A percentile compares a stretch with the other conserved stretches of the same genome.
phyloP scores from a whole-genome alignment of 2,329 filamentous ascomycete genomes.

The Ceratocystiopsis sp. region DNA sequence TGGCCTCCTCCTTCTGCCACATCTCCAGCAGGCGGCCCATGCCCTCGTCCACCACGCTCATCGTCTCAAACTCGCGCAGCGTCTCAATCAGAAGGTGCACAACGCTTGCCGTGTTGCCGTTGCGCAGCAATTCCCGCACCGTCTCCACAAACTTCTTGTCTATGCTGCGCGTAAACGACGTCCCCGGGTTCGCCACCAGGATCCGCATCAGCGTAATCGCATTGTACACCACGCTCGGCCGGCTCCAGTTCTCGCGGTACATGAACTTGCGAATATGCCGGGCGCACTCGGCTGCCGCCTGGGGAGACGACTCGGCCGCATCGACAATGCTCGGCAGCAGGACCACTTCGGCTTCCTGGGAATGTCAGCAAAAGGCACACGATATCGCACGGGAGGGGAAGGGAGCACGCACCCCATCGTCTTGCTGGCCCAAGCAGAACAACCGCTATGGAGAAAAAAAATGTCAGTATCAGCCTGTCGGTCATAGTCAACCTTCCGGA shows the following conservation, averaged over 20 bases:
- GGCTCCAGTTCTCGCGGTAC: conserved; percentile 47
- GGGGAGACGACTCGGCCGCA: conserved; percentile 78
- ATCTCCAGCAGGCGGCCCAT: conserved; percentile 56
- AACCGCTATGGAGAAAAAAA: neutral
- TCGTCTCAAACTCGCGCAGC: conserved; percentile 57
- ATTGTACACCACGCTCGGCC: conserved; percentile 74
- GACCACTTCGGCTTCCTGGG: conserved; percentile 71
- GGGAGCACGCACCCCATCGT: conserved; percentile 4
- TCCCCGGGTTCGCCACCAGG: conserved; percentile 77
- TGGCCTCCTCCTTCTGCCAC: conserved; percentile 79
- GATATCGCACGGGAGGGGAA: neutral
- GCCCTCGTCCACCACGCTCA: conserved; percentile 58
- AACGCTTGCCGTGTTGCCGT: conserved; percentile 56
- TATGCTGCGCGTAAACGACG: conserved; percentile 77
- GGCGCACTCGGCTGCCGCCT: conserved; percentile 68
- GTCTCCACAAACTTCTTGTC: conserved; percentile 70
- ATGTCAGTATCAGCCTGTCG: neutral
- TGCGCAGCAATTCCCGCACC: conserved; percentile 56
- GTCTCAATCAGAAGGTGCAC: conserved; percentile 80
- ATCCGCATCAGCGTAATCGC: conserved; percentile 91
- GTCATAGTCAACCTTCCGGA: too few species aligned
- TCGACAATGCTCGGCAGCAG: conserved; percentile 90
- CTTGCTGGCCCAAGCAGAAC: conserved; percentile 7
- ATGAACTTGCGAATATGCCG: conserved; percentile 69
- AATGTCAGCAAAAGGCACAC: neutral